A percentile compares a stretch with the other conserved stretches of the same genome.
Conservation (phyloP, 2,329 filamentous ascomycete species). For the Claviceps monticola region DNA sequence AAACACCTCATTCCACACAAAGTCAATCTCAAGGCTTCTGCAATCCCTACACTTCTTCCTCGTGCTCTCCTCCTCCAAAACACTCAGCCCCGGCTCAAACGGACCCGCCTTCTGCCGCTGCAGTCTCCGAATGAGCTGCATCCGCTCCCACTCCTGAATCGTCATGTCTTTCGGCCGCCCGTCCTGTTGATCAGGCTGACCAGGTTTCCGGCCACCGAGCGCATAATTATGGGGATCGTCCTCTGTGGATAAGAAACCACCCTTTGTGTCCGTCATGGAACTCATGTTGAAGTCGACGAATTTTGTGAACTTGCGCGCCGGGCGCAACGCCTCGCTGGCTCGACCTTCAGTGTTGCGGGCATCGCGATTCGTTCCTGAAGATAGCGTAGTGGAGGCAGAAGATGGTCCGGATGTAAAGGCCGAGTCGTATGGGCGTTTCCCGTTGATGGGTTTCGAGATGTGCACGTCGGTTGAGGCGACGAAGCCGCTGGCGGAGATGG, state of each 20-base stretch:
- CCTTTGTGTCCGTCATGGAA: conserved; percentile 95
- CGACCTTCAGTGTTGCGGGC: conserved; percentile 32
- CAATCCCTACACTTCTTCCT: conserved; percentile 77
- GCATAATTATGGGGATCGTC: conserved; percentile 86
- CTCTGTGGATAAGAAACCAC: conserved; percentile 79
- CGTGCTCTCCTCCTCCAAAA: conserved; percentile 46
- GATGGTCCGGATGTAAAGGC: conserved; percentile 30
- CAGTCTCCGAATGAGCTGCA: conserved; percentile 61
- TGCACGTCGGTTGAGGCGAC: conserved; percentile 53
- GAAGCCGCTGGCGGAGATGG: conserved; percentile 52
- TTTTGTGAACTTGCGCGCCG: conserved; percentile 78
- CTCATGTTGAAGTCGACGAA: conserved; percentile 97
- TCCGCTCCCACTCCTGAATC: conserved; percentile 76
- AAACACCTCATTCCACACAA: conserved; percentile 84
- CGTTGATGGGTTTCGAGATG: conserved; percentile 26
- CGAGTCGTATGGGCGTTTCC: conserved; percentile 58
- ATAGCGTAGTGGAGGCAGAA: conserved; percentile 20
- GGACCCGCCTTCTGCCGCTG: conserved; percentile 63
- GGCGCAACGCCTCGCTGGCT: conserved; percentile 44
- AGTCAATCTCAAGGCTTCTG: conserved; percentile 75
- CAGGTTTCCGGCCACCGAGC: conserved; percentile 32
- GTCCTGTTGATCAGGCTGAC: conserved; percentile 18
- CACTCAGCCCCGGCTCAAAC: conserved; percentile 80
- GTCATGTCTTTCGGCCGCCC: conserved; percentile 81
- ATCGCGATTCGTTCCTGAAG: conserved; percentile 51